These are phyloP conservation scores for Botrytis pseudocinerea DNA, from an alignment of 2,329 filamentous ascomycete genomes.

Conservation along the genomic window DNA sequence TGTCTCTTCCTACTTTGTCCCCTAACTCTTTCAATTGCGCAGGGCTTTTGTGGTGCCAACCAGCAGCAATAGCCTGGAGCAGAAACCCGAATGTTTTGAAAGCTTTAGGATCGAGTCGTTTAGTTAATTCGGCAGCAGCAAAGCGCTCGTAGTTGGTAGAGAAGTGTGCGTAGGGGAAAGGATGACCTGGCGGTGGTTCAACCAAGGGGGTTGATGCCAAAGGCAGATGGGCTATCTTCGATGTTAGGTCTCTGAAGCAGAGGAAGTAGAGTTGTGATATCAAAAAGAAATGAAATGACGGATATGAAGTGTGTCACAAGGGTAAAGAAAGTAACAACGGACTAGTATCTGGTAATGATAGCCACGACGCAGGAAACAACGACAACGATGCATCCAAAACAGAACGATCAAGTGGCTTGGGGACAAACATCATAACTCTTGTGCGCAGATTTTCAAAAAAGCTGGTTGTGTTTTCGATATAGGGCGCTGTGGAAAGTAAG, in stretches of 20 bases:
- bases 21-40: constrained; percentile 66
- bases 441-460: constrained; percentile 65
- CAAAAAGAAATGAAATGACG: constrained; percentile 43
- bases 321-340: constrained; percentile 48
- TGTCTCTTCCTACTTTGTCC: constrained; percentile 66
- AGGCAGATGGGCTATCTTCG: constrained; percentile 44
- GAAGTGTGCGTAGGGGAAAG: constrained; percentile 54
- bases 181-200: constrained; percentile 39
- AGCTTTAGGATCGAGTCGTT: constrained; percentile 59
- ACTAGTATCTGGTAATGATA: constrained; percentile 59
- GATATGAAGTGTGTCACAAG: constrained; percentile 41
- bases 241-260: background rate
- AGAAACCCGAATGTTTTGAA: constrained; percentile 71
- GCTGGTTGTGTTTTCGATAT: constrained; percentile 60
- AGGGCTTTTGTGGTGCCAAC: constrained; percentile 74
- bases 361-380: constrained; percentile 66
- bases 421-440: constrained; percentile 60
- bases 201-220: constrained; percentile 45
- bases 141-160: constrained; percentile 79
- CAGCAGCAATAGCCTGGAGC: constrained; percentile 75
- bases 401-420: constrained; percentile 67
- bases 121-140: constrained; percentile 74
- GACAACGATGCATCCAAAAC: constrained; percentile 64
- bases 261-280: constrained; percentile 70
- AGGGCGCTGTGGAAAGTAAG: constrained; percentile 62